A percentile compares a stretch with the other conserved stretches of the same genome.
These are phyloP conservation scores for Prunus mongolica DNA, from an alignment of 306 rosid species.

Conservation along the genomic window DNA sequence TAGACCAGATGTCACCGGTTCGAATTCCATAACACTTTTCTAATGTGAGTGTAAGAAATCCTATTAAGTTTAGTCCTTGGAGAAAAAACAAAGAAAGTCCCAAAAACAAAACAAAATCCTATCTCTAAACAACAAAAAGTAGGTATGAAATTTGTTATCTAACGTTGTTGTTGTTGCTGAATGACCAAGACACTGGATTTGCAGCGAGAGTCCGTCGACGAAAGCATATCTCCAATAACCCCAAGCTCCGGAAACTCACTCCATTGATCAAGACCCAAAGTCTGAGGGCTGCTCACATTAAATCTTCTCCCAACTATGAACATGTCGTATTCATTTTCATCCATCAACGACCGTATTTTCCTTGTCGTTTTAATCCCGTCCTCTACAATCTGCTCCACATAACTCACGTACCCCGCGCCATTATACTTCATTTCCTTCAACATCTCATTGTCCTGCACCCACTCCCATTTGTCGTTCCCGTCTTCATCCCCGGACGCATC, in stretches of 20 bases:
- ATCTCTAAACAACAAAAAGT: too few species aligned
- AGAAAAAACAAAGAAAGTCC: too few species aligned
- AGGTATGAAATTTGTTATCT: background rate
- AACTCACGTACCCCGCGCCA: conserved; percentile 13
- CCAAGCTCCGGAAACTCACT: background rate
- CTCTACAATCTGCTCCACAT: conserved; percentile 30
- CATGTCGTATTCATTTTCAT: background rate
- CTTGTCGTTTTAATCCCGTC: conserved; percentile 33
- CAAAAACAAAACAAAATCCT: too few species aligned
- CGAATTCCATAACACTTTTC: rapidly evolving
- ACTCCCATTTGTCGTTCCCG: background rate
- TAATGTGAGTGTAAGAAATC: too few species aligned
- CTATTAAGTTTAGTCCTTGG: too few species aligned
- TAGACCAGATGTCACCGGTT: too few species aligned
- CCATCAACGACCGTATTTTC: background rate
- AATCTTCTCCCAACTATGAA: conserved; percentile 2
- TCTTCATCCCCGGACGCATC: background rate
- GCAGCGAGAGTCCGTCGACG: background rate
- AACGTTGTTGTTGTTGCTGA: background rate
- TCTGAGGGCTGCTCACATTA: background rate
- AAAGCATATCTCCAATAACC: background rate
- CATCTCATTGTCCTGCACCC: conserved; percentile 23
- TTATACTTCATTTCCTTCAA: conserved; percentile 13
- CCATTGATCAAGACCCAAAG: background rate
- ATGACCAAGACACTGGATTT: background rate